Conservation (phyloP, 192 early-diverging fungal species). For the Allomyces arbusculus region DNA sequence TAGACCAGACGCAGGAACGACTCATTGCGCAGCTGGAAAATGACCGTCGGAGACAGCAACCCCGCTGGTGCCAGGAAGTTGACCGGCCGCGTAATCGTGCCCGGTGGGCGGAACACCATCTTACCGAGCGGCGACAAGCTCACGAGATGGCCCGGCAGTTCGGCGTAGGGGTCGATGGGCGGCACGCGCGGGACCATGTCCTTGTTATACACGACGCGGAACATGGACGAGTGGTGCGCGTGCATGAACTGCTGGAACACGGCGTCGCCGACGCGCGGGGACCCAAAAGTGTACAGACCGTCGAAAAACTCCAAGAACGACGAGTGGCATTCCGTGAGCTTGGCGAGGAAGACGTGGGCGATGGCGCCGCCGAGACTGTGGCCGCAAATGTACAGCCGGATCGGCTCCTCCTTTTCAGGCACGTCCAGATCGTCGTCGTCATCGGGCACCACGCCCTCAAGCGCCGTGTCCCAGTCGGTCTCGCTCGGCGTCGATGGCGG, state of each 20-base stretch:
- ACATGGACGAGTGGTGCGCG: neutral
- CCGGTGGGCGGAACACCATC: neutral
- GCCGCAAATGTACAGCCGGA: neutral
- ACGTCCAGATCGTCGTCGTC: too few species aligned
- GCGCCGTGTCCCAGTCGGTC: too few species aligned
- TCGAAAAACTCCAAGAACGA: neutral
- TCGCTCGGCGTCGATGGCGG: too few species aligned
- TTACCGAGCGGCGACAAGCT: neutral
- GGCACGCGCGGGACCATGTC: neutral
- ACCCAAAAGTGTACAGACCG: neutral
- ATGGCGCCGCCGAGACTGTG: neutral
- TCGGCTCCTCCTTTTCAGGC: too few species aligned
- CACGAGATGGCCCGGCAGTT: neutral
- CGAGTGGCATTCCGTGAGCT: neutral
- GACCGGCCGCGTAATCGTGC: neutral
- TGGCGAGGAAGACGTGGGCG: neutral
- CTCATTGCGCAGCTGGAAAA: neutral
- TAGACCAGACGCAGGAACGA: neutral
- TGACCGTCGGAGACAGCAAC: neutral
- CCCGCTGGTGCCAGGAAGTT: neutral
- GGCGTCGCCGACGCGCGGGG: neutral
- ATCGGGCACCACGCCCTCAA: too few species aligned
- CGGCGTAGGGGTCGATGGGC: neutral
- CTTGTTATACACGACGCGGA: neutral
- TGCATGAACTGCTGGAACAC: neutral